Percentiles rank a stretch among this genome's conserved stretches.
These are phyloP conservation scores for Trypanosoma avium DNA, from an alignment of 208 protist species.

Conservation along the genomic window DNA sequence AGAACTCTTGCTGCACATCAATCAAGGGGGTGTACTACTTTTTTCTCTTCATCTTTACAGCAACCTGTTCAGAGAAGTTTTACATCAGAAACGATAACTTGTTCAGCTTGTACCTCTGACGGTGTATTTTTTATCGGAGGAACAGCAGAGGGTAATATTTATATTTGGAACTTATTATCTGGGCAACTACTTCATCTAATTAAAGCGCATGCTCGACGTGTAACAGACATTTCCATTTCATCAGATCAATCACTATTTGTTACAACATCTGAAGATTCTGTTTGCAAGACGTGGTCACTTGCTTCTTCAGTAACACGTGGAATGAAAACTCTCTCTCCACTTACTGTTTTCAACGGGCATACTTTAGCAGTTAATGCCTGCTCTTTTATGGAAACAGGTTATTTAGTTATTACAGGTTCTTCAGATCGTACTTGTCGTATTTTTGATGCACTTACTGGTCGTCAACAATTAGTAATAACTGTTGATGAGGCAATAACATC, in stretches of 20 bases:
- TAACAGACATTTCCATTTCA: constrained; percentile 63
- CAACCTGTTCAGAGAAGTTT: constrained; percentile 77
- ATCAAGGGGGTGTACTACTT: constrained; percentile 45
- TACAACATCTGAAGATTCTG: constrained; percentile 72
- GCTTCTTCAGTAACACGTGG: constrained; percentile 33
- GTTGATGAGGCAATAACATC: constrained; percentile 61
- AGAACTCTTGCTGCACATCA: constrained; percentile 52
- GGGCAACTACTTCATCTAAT: constrained; percentile 67
- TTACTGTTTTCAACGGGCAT: constrained; percentile 63
- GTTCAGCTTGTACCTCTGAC: constrained; percentile 47
- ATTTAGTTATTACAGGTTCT: constrained; percentile 62
- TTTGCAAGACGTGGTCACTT: constrained; percentile 74
- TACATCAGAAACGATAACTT: constrained; percentile 54
- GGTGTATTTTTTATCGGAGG: constrained; percentile 73
- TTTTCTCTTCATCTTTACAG: constrained; percentile 60
- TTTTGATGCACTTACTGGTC: constrained; percentile 51
- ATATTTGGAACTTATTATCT: constrained; percentile 69
- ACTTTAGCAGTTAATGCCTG: constrained; percentile 65
- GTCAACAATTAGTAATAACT: constrained; percentile 50
- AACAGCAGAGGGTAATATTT: constrained; percentile 51
- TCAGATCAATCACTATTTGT: constrained; percentile 55
- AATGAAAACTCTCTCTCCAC: constrained; percentile 24
- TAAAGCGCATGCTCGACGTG: constrained; percentile 53
- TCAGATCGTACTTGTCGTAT: constrained; percentile 71
- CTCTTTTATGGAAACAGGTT: constrained; percentile 48